Evolutionary conservation across 2,329 filamentous ascomycete species (phyloP), one percentile per base, ranked within the genome.

Genomic region (Colletotrichum graminicola): DNA sequence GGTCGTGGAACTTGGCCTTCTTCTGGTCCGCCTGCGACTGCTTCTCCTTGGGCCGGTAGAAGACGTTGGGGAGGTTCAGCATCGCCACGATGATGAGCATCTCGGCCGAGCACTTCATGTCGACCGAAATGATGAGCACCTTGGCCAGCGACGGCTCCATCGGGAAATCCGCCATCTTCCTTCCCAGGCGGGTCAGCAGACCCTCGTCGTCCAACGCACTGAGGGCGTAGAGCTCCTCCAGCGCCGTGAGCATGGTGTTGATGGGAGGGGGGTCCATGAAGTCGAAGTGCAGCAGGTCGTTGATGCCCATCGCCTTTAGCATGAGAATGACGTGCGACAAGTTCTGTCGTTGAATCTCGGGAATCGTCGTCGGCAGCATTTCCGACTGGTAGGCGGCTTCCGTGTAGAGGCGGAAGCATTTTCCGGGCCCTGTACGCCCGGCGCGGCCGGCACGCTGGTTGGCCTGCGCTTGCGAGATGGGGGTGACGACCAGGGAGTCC

Each of bases 261-360:
- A 96, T 96, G 0, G 96, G 96, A 0, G 96, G 96, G 0, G 96
- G 95, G 77, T 99, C 96, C 95, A 99, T 98, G 77, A 99, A 99
- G 82, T 98, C 95, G 77, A 99, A 99, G 78, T 97, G 94, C 16
- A 99, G 87, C 1, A 99, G 86, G 78, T 99, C 96, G 78, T 99
- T 98, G 81, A 99, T 98, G 3, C 97, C 96, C 94, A 99, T 98
- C 0, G 96, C 96, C 80, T 99, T 99, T 62, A 99, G 88, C 93
- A 98, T 97, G 57, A 99, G 87, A 80, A 99, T 98, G 0, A 95
- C 98, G 75, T 93, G 91, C 0, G 94, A 93, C 64, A 99, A 79
- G 77, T 99, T 99, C 80, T 98, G 94, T 1, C 96, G 89, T 79
- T 99, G 96, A 62, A 99, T 99, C 77, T 98, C 96, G 0, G 96